These are phyloP conservation scores for Podospora pseudoanserina DNA, from an alignment of 495 filamentous ascomycete species.

Conservation along the genomic window DNA sequence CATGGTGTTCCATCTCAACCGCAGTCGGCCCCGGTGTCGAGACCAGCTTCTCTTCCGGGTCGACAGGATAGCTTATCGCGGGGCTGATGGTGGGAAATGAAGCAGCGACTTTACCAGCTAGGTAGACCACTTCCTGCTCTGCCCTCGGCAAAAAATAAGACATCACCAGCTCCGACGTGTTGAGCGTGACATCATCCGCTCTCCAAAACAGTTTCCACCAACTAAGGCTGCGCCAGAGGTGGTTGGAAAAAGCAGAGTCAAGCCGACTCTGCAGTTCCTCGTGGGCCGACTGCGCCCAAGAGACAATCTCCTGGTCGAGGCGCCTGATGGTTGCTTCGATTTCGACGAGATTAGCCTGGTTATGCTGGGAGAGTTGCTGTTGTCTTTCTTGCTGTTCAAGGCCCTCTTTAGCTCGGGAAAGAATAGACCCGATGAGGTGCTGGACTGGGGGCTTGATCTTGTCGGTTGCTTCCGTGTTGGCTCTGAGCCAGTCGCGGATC, in stretches of 20 bases:
- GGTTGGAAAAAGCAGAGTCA: conserved; percentile 65
- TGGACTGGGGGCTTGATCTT: conserved; percentile 17
- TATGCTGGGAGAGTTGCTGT: neutral
- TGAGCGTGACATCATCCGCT: conserved; percentile 82
- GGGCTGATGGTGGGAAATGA: neutral
- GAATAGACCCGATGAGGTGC: neutral
- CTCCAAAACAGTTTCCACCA: conserved; percentile 98
- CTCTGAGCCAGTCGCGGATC: neutral
- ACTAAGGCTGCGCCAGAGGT: conserved; percentile 66
- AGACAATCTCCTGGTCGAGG: conserved; percentile 56
- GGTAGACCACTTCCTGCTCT: conserved; percentile 71
- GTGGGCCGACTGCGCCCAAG: conserved; percentile 78
- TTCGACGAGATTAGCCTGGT: neutral
- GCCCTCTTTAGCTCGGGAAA: neutral
- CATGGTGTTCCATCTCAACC: neutral
- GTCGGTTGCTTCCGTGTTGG: neutral
- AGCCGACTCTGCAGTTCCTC: conserved; percentile 76
- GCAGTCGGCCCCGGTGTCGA: neutral
- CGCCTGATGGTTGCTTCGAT: conserved; percentile 29
- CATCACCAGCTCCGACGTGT: conserved; percentile 71
- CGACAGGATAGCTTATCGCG: neutral
- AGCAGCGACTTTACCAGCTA: conserved; percentile 70
- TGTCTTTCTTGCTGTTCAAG: neutral
- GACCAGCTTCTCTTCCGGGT: neutral
- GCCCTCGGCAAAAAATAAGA: conserved; percentile 68